Base-by-base conservation (phyloP, 192 early-diverging fungal species). In the Coemansia sp. region DNA sequence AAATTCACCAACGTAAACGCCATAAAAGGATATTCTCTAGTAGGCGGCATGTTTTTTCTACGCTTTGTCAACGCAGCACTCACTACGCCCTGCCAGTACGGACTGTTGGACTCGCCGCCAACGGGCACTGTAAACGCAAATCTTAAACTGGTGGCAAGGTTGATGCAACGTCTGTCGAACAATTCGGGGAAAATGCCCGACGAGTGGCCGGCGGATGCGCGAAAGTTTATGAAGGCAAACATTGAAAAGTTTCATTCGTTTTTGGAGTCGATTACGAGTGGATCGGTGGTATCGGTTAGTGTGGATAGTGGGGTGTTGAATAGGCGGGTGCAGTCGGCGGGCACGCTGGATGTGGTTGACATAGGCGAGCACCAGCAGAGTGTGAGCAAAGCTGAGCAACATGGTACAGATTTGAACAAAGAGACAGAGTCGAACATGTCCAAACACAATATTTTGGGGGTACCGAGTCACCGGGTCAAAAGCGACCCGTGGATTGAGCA, bases 31-130 rank as follows among this genome's bases (percentile, higher is more conserved):
- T 77, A 68, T 25, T 77, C 74, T 18, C 55, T 77, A 18, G 74
- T 77, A 1, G 74, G 74, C 47, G 74, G 74, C 15, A 71, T 77
- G 60, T 77, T 77, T 53, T 77, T 77, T 26, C 61, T 77, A 31
- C 74, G 74, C 23, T 77, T 71, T 38, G 66, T 77, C 58, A 77
- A 77, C 25, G 74, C 74, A 2, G 74, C 74, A 12, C 65, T 77
- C 0, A 59, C 69, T 2, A 64, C 74, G 58, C 74, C 74, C 47
- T 65, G 54, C 54, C 68, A 71, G 9, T 77, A 77, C 48, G 74
- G 74, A 1, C 55, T 77, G 24, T 44, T 77, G 58, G 61, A 71
- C 3, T n/a, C 24, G 2, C 37, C 48, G 38, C 65, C 69, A 1
- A 23, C 21, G 1, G 68, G 65, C 2, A 55, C 60, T 7, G 62